phyloP scores from a whole-genome alignment of 2,329 filamentous ascomycete species.

The Coniella vitis region DNA sequence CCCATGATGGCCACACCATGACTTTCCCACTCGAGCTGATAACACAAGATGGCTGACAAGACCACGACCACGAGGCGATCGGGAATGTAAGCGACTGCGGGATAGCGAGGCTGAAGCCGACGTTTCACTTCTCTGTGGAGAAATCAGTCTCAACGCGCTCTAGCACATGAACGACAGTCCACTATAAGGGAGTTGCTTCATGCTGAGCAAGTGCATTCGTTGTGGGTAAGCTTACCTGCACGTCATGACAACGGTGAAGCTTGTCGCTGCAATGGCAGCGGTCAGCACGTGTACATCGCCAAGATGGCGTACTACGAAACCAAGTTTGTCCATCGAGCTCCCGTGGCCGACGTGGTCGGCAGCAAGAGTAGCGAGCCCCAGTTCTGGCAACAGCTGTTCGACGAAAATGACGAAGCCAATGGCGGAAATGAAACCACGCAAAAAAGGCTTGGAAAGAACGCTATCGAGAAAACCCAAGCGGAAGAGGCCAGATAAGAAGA shows the following conservation, averaged over 20 bases:
- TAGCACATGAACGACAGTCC: not conserved
- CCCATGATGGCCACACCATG: conserved; percentile 80
- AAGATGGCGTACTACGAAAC: conserved; percentile 67
- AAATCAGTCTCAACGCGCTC: not conserved
- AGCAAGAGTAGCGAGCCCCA: conserved; percentile 66
- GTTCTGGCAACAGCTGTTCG: conserved; percentile 86
- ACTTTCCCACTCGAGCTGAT: conserved; percentile 68
- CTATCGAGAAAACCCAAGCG: conserved; percentile 90
- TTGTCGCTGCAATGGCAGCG: conserved; percentile 65
- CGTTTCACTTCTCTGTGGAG: conserved; percentile 67
- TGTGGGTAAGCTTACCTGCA: conserved; percentile 53
- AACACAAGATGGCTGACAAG: conserved; percentile 72
- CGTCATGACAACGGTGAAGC: conserved; percentile 86
- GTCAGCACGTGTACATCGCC: conserved; percentile 67
- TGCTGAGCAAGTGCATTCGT: too few species aligned
- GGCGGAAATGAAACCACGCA: conserved; percentile 93
- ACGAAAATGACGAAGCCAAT: conserved; percentile 95
- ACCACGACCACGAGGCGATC: conserved; percentile 89
- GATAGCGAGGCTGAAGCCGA: conserved; percentile 69
- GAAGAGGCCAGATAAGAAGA: conserved; percentile 78
- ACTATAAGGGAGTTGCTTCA: too few species aligned
- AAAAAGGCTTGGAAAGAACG: conserved; percentile 84
- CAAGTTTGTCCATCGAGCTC: conserved; percentile 77
- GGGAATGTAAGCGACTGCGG: conserved; percentile 77
- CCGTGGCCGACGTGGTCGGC: conserved; percentile 65